Percentiles rank a stretch among this genome's conserved stretches.
Evolutionary conservation across 148 eudicot genomes (phyloP).

Genomic region (Limonium bicolor): DNA sequence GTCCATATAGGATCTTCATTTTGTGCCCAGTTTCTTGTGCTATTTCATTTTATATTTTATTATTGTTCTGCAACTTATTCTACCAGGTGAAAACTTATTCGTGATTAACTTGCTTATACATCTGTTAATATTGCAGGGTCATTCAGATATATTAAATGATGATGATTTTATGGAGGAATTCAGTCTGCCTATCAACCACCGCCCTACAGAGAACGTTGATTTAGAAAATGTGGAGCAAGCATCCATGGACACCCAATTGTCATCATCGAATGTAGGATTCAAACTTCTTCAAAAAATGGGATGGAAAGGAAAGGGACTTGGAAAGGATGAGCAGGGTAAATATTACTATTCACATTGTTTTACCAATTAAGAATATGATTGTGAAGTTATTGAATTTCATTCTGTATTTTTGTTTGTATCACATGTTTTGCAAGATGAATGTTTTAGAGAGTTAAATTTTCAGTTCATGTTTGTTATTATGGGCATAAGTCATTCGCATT

Average conservation of each 20-base stretch:
- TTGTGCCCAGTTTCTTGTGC: not conserved
- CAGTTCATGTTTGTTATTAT: not conserved
- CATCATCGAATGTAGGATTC: constrained; percentile 79
- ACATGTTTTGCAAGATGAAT: constrained; percentile 82
- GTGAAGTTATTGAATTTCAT: too few relatives aligned
- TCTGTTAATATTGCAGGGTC: constrained; percentile 14
- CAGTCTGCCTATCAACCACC: constrained; percentile 62
- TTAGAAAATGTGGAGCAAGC: constrained; percentile 86
- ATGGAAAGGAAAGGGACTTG: constrained; percentile 96
- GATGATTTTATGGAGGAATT: constrained; percentile 56
- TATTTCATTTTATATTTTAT: not conserved
- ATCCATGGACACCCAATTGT: constrained; percentile 66
- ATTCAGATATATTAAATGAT: constrained; percentile 34
- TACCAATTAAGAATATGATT: too few relatives aligned
- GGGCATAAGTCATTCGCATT: not conserved
- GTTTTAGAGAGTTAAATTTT: not conserved
- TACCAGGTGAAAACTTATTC: not conserved
- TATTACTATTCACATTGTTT: constrained; percentile 1
- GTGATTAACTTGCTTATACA: not conserved
- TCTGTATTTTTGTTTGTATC: too few relatives aligned
- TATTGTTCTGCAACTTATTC: not conserved
- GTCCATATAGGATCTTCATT: too few relatives aligned
- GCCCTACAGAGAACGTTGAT: constrained; percentile 79
- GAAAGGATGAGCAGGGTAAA: constrained; percentile 89
- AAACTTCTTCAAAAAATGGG: constrained; percentile 97